Base-by-base conservation (phyloP, 1,284 basidiomycete genomes). In the Sutorius eximius region DNA sequence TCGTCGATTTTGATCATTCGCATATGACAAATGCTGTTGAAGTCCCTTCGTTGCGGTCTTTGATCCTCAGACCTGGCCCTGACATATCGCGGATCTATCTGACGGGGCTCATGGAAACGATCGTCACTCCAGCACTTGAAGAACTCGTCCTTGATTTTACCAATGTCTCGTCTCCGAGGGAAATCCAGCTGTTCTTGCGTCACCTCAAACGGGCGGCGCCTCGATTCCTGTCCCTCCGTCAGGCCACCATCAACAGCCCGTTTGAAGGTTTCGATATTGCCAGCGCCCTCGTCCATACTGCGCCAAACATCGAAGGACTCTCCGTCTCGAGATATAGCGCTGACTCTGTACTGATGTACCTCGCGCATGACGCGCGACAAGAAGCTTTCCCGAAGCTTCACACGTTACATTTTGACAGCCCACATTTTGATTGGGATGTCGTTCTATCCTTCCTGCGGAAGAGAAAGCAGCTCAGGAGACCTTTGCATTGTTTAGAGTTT, bases 401-500 rank as follows among this genome's bases (percentile, higher is more conserved):
- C 16, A 49, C 41, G 2, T 42, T 68, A 16, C 55, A 50, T 15
- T 56, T 68, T 16, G 63, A 62, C 12, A 49, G 55, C 18, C 65
- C 69, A 29, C 67, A 71, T 18, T 63, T 71, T 45, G 63, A 70
- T 44, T 68, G 70, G 70, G 65, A 67, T 43, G 53, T 60, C n/a
- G 41, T 72, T 29, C 45, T 72, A 20, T 62, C 54, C 46, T 69
- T 68, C 44, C 24, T 71, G 40, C 56, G 51, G 20, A 68, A 53
- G 46, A 68, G 66, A 49, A 66, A 61, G 53, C 38, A 50, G 8
- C 27, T 60, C 3, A 67, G 63, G 10, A 59, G 47, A 44, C 63
- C 70, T 2, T 52, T 68, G 41, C 42, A 24, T 5, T 10, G 48
- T 48, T 45, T 68, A 15, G 42, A 34, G 22, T 69, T 58, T 22